phyloP scores from a whole-genome alignment of 2,329 filamentous ascomycete species.

The Phaeophleospora eucalypticola region DNA sequence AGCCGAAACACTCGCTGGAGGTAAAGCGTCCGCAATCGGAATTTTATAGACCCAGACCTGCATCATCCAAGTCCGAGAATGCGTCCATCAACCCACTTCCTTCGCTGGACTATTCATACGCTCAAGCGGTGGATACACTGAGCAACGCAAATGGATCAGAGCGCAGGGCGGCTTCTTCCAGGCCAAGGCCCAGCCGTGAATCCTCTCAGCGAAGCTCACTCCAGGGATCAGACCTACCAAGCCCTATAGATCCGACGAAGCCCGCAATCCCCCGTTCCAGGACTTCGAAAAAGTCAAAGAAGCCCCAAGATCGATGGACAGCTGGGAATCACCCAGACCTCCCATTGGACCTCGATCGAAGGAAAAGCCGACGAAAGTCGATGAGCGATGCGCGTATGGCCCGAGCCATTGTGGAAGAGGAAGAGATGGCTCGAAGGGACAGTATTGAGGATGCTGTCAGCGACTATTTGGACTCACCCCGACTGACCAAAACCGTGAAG shows the following conservation, averaged over 20 bases:
- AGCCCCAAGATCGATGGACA: slow-evolving; percentile 18
- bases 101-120: slow-evolving; percentile 31
- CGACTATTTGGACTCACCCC: slow-evolving; percentile 74
- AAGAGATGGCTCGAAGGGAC: slow-evolving; percentile 58
- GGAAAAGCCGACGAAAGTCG: slow-evolving; percentile 29
- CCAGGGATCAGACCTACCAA: slow-evolving; percentile 9
- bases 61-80: slow-evolving; percentile 20
- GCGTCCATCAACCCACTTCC: slow-evolving; percentile 17
- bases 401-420: slow-evolving; percentile 36
- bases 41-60: slow-evolving; percentile 21
- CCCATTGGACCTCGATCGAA: slow-evolving; percentile 23
- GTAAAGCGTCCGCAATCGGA: slow-evolving; percentile 11
- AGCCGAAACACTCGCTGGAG: slow-evolving; percentile 13
- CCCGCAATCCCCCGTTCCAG: neutral
- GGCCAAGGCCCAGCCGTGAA: slow-evolving; percentile 6
- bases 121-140: slow-evolving; percentile 26
- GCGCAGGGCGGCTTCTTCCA: neutral
- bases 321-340: slow-evolving; percentile 26
- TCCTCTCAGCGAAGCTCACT: slow-evolving; percentile 15
- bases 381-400: slow-evolving; percentile 35
- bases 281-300: slow-evolving; percentile 2
- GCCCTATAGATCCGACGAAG: slow-evolving; percentile 1
- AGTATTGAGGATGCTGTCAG: slow-evolving; percentile 86
- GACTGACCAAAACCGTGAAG: slow-evolving; percentile 80
- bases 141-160: slow-evolving; percentile 14